Evolutionary conservation across 306 rosid genomes (phyloP), one percentile per base, ranked within the genome.

Genomic region (Begonia loranthoides): DNA sequence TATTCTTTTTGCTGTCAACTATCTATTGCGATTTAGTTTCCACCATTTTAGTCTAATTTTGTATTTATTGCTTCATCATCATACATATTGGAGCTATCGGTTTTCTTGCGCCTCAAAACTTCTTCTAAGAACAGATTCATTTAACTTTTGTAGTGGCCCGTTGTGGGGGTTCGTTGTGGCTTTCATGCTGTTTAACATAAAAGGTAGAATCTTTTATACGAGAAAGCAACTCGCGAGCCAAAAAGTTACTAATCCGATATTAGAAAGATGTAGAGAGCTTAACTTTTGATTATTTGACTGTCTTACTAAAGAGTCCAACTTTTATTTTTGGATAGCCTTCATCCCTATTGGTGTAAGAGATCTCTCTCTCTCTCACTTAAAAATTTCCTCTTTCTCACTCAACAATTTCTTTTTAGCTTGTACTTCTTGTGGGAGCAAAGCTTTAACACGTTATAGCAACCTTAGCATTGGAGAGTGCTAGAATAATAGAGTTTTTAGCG

Each of bases 141-240:
- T 28, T 7, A 28, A 4, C 36, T 28, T 28, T 58, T 80, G 76
- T 80, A 90, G 99, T 39, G 94, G 78, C 52, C 94, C 69, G 8
- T 75, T 90, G 28, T 90, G 99, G 99, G 99, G 95, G 76, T 90
- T 90, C 49, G 99, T 90, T 28, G 92, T 90, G 22, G 88, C 79
- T 49, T 90, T 90, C 78, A 78, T 90, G 92, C 87, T 90, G 70
- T 86, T 90, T 65, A 83, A 90, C 47, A 65, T 90, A 57, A 87
- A 83, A 76, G 99, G 99, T 90, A 82, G 43, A 22, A 39, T 52
- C 13, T 15, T 41, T 54, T 61, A 36, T 16, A 28, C 36, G 36
- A 28, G 36, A 28, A 4, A 28, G 5, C 1, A 8, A 5, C 36
- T 28, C n/a, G n/a, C n/a, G n/a, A n/a, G n/a, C n/a, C n/a, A n/a